Base-by-base conservation (phyloP, 768 basidiomycete species). In the Hygrophorus russula region DNA sequence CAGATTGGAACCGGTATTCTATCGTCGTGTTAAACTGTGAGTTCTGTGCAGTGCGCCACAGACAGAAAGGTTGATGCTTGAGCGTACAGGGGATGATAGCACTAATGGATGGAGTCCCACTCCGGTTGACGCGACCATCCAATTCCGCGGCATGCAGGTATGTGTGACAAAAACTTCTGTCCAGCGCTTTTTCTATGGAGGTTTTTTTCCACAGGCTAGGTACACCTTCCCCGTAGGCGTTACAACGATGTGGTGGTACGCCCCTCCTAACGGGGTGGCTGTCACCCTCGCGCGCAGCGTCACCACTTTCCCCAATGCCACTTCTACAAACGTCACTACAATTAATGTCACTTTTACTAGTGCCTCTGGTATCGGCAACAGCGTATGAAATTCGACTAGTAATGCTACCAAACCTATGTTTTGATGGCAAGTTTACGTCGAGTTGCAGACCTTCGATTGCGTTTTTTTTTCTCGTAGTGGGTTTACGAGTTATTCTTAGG, bases 211-310 rank as follows among this genome's bases (percentile, higher is more conserved):
- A 30, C 41, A 73, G 76, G 84, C 82, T 2, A 72, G 65, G 1
- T 82, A 82, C 56, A 82, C 80, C 2, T 88, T 88, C 65, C 82
- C 83, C 1, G 81, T 85, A 11, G 84, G 84, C 19, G 76, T 86
- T 3, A 72, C 71, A 0, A 75, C 73, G 5, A 53, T 75, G 7
- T 73, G 70, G 71, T 73, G 70, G 71, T 71, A 62, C 46, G 70
- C 63, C 51, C 52, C 55, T 52, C 47, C 39, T 28, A 35, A 24
- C 27, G 51, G 49, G 2, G 39, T 47, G 14, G 46, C 49, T 29
- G 46, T 45, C 20, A 17, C 33, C 11, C 4, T 34, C 33, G 33
- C 15, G n/a, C n/a, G n/a, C 9, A 34, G 11, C 11, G 33, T 17
- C 33, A 34, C 35, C 35, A 5, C 35, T 24, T 24, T 24, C 7